Evolutionary conservation across 202 grass and related monocot genomes (phyloP).

Genomic region (Zizania palustris): DNA sequence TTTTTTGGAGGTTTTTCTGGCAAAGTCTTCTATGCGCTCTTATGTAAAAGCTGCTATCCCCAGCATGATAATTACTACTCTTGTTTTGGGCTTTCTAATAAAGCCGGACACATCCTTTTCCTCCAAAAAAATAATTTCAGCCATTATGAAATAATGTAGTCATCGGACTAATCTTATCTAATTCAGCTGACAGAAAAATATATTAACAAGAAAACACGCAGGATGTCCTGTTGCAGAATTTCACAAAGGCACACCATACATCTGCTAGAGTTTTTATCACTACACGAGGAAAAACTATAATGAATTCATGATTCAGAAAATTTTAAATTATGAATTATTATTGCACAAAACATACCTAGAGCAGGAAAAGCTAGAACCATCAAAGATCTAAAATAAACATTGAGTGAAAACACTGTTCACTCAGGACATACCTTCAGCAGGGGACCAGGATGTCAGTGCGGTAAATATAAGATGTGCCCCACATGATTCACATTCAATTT

Average conservation of each 20-base stretch:
- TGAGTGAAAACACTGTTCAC: not conserved
- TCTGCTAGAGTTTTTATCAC: conserved; percentile 3
- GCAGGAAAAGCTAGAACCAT: conserved; percentile 22
- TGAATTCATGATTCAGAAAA: not conserved
- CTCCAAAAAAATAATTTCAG: conserved; percentile 11
- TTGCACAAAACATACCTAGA: conserved; percentile 25
- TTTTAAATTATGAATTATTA: conserved; percentile 18
- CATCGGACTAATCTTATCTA: conserved; percentile 18
- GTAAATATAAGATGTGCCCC: conserved; percentile 80
- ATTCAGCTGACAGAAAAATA: conserved; percentile 17
- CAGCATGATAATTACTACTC: no score
- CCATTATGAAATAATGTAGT: not conserved
- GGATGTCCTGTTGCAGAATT: not conserved
- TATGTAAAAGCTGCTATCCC: no score
- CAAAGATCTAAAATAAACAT: not conserved
- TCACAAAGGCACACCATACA: conserved; percentile 15
- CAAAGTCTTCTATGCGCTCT: no score
- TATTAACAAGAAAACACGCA: conserved; percentile 27
- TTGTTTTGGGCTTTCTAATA: no score
- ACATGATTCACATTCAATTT: conserved; percentile 92
- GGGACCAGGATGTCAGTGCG: conserved; percentile 65
- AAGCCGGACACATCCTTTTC: no score
- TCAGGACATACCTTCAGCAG: conserved; percentile 73
- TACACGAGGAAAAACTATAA: conserved; percentile 15
- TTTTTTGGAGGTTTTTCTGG: no score